Base-by-base conservation (phyloP, 106 monocot species). In the Acorus calamus region DNA sequence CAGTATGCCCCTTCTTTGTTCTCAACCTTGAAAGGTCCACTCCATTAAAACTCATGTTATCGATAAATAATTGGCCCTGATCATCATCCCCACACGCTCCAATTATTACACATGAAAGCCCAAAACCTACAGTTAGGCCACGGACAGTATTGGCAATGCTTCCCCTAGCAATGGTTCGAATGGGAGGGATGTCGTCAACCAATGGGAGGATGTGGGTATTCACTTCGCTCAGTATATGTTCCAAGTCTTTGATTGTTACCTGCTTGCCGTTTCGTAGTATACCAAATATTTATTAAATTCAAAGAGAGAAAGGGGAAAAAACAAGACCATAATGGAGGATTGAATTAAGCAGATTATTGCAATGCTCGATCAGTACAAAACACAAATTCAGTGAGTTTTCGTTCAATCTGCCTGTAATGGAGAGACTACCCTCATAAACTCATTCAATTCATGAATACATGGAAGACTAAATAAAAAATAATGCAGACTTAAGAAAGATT, bases 41-140 rank as follows among this genome's bases (percentile, higher is more conserved):
- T 42, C 86, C 89, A 71, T 70, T 89, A 49, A 65, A 81, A 50
- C 67, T 73, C 86, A 86, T 83, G 56, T 72, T 79, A 14, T 63
- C 53, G 56, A 86, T 60, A 48, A 89, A 94, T 50, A 83, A 50
- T 53, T 42, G 70, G 50, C 89, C 89, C 62, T 86, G 82, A 7
- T 83, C 81, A 56, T 93, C 93, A 69, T 93, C 89, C 4, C 93
- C 93, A 79, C 83, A 89, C 11, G 93, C 93, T 64, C 86, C 80
- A 6, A 93, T 79, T 9, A 93, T 83, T 73, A 86, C 93, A 59
- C 73, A 76, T 3, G 86, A 81, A 67, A 93, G 52, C 5, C 83
- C 86, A 81, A 93, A 93, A 44, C 93, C 93, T 44, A 70, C 81
- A 3, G 62, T 48, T 3, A 93, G 80, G 5, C 93, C 93, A 42